Base-by-base conservation (phyloP, 2,329 filamentous ascomycete species). In the Pseudogymnoascus sp. region DNA sequence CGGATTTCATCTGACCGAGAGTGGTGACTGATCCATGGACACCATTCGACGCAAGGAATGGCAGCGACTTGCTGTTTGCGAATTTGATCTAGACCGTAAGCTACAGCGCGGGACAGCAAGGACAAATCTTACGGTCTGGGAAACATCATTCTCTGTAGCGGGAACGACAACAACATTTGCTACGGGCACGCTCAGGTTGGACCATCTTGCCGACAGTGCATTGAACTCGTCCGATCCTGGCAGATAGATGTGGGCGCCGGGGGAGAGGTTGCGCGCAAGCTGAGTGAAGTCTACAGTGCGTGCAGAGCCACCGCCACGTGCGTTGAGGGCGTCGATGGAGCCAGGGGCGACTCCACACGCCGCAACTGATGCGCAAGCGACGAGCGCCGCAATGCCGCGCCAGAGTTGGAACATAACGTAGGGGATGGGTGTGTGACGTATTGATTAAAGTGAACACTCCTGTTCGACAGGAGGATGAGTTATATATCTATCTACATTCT, bases 41-140 rank as follows among this genome's bases (percentile, higher is more conserved):
- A 12, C 79, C 79, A 66, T 80, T 82, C 67, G 74, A 78, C 0
- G 80, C 77, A 2, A 85, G 75, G 63, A 85, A 82, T 0, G 81
- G 79, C 2, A 82, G 61, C 1, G 73, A 66, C 37, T 75, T 69
- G 18, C 71, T 63, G 64, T 78, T 79, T 41, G 81, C 81, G 62
- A 74, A 83, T 69, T 74, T 73, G 41, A 81, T 74, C 77, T 79
- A 58, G 60, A 38, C 16, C 58, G 43, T 35, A 38, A 47, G 14
- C n/a, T 28, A 28, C 11, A 33, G 8, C 9, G 9, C 11, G 18
- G 35, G 2, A 30, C 11, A 50, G 22, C 12, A 36, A 14, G 22
- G 16, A 58, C 30, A 18, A 57, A 30, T 5, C 72, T 66, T 69
- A 81, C 80, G 3, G 74, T 81, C 63, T 77, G 72, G 0, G 72